A percentile compares a stretch with the other conserved stretches of the same genome.
Conservation (phyloP, 1,284 basidiomycete genomes). For the Ganoderma sinense region DNA sequence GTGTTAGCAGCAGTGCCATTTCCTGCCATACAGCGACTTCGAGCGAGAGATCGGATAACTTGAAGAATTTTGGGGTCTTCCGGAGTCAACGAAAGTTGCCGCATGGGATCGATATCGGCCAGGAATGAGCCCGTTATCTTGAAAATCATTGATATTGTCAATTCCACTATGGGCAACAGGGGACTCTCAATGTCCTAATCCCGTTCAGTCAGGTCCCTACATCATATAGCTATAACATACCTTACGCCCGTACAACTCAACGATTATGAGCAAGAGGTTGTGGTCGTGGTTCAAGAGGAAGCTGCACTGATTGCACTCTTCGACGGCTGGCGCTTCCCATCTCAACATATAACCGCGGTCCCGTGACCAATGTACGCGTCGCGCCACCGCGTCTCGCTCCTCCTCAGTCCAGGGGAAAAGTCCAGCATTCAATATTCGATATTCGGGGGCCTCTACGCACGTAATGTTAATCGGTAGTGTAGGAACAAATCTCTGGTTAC, state of each 20-base stretch:
- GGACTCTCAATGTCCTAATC: too few species aligned
- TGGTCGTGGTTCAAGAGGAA: background rate
- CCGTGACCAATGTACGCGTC: conserved; percentile 11
- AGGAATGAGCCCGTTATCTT: too few species aligned
- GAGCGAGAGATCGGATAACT: too few species aligned
- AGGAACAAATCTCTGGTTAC: background rate
- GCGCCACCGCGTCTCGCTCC: background rate
- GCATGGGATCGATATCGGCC: too few species aligned
- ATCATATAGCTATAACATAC: background rate
- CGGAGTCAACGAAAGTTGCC: too few species aligned
- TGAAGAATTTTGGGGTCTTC: too few species aligned
- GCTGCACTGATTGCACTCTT: background rate
- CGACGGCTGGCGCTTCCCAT: background rate
- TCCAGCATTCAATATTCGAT: background rate
- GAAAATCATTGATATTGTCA: too few species aligned
- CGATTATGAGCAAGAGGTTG: background rate
- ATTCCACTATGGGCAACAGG: too few species aligned
- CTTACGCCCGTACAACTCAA: background rate
- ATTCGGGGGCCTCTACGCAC: background rate
- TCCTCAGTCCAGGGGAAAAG: too few species aligned
- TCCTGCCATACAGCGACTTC: too few species aligned
- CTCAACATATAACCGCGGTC: conserved; percentile 3
- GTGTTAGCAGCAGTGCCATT: too few species aligned
- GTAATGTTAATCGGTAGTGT: background rate
- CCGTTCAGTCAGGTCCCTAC: too few species aligned